Base-by-base conservation (phyloP, 805 yeast species). In the Blastobotrys muscicola region DNA sequence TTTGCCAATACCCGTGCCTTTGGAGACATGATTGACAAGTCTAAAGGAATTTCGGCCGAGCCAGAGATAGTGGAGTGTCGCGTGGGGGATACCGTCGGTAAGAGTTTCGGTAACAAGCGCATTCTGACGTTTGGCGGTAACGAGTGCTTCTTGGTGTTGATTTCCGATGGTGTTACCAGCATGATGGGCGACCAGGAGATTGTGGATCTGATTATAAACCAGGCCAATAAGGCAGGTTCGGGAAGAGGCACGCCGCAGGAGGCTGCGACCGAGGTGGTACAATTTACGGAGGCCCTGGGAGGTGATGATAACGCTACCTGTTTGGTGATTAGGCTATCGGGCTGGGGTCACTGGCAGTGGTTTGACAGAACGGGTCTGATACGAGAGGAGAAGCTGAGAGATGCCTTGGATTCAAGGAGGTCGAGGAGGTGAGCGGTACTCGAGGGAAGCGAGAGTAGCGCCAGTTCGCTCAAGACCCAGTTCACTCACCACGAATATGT, bases 241-340 rank as follows among this genome's bases (percentile, higher is more conserved):
- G 68, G 71, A 26, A 62, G 67, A 29, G 95, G 94, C 3, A 76
- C 87, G 0, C 95, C 97, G 0, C 95, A 85, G 54, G 74, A 67
- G 37, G 85, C 94, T 32, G 89, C 97, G 0, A 78, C 76, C 47
- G 97, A 89, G 58, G 83, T 92, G 13, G 76, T 90, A 9, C 74
- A 79, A 53, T 92, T 80, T 59, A 82, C 87, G 8, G 87, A 82
- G 58, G 84, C 84, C 35, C 74, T 89, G 7, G 95, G 95, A 10
- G 92, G 95, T 2, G 87, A 85, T 55, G 98, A 92, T 60, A 92
- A 92, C 63, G 94, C 97, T n/a, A 86, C 97, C 2, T 86, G 96
- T 59, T 56, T 82, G 49, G 84, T 92, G 3, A 62, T 90, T 8
- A 68, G 94, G 46, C 66, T 92, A 44, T 71, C 74, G 31, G 95